Percentiles rank a stretch among this genome's conserved stretches.
Evolutionary conservation across 768 basidiomycete species (phyloP).

Genomic region (Butyriboletus loyo): DNA sequence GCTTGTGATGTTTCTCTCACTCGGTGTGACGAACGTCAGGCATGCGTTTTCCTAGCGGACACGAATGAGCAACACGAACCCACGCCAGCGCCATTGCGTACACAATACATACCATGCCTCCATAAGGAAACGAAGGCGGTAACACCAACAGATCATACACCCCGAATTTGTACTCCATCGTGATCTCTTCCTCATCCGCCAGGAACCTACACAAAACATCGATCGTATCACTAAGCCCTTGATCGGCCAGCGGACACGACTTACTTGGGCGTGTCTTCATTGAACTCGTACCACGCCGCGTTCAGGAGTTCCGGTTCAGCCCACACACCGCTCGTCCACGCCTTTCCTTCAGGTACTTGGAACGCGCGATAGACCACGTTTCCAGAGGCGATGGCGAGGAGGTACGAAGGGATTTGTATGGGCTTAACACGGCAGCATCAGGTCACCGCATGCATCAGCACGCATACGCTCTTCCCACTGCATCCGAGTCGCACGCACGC

Average conservation of each 20-base stretch:
- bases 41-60: conserved; percentile 76
- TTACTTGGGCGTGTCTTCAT: conserved; percentile 75
- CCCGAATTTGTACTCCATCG: conserved; percentile 76
- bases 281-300: conserved; percentile 83
- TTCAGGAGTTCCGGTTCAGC: conserved; percentile 84
- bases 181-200: conserved; percentile 62
- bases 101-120: conserved; percentile 62
- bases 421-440: conserved; percentile 37
- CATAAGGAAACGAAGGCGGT: conserved; percentile 90
- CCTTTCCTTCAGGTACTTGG: conserved; percentile 52
- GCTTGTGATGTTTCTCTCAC: conserved; percentile 36
- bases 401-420: conserved; percentile 81
- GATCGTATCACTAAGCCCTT: not conserved
- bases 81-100: not conserved
- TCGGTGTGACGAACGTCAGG: conserved; percentile 83
- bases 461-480: not conserved
- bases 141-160: conserved; percentile 87
- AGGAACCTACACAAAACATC: conserved; percentile 53
- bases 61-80: not conserved
- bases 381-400: conserved; percentile 86
- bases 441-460: not conserved
- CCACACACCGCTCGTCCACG: conserved; percentile 87
- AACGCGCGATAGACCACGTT: conserved; percentile 75
- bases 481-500: conserved; percentile 9
- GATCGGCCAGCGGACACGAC: not conserved